phyloP scores from a whole-genome alignment of 805 yeast genomes.

The Myxozyma sirexii region DNA sequence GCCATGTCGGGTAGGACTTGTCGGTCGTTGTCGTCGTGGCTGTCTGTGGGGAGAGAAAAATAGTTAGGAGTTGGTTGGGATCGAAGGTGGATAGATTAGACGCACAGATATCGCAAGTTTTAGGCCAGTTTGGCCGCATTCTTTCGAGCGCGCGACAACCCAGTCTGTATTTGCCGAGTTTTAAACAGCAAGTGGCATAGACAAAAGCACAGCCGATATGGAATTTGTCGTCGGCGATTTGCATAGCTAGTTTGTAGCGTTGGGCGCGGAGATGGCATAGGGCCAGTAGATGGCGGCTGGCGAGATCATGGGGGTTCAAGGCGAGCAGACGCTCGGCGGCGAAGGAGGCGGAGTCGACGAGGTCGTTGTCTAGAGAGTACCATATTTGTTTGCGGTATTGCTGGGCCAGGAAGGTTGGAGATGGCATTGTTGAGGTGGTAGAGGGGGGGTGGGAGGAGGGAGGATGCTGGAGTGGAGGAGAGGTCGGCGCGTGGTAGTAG shows the following conservation, averaged over 20 bases:
- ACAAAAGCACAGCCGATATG: slow-evolving; percentile 79
- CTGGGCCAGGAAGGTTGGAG: not conserved
- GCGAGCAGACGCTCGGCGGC: slow-evolving; percentile 81
- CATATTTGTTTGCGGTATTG: slow-evolving; percentile 54
- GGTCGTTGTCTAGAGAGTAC: slow-evolving; percentile 71
- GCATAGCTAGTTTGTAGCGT: slow-evolving; percentile 62
- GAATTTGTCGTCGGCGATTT: slow-evolving; percentile 51
- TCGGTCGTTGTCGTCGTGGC: slow-evolving; percentile 32
- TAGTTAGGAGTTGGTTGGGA: not conserved
- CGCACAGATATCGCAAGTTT: slow-evolving; percentile 20
- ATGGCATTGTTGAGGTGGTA: not conserved
- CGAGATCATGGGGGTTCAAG: slow-evolving; percentile 55
- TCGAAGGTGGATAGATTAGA: not conserved
- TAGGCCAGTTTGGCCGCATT: slow-evolving; percentile 22
- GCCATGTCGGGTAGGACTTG: slow-evolving; percentile 64
- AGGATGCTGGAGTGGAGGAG: too few species aligned
- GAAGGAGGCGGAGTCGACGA: slow-evolving; percentile 76
- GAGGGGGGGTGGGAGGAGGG: too few species aligned
- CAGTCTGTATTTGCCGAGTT: slow-evolving; percentile 57
- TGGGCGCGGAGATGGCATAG: slow-evolving; percentile 62
- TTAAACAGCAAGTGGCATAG: slow-evolving; percentile 67
- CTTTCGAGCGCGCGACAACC: slow-evolving; percentile 47
- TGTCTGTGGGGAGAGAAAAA: not conserved
- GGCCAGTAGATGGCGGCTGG: slow-evolving; percentile 70
- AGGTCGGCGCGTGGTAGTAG: too few species aligned